Evolutionary conservation across 495 filamentous ascomycete species (phyloP).

Genomic region (Margaritispora aquatica): DNA sequence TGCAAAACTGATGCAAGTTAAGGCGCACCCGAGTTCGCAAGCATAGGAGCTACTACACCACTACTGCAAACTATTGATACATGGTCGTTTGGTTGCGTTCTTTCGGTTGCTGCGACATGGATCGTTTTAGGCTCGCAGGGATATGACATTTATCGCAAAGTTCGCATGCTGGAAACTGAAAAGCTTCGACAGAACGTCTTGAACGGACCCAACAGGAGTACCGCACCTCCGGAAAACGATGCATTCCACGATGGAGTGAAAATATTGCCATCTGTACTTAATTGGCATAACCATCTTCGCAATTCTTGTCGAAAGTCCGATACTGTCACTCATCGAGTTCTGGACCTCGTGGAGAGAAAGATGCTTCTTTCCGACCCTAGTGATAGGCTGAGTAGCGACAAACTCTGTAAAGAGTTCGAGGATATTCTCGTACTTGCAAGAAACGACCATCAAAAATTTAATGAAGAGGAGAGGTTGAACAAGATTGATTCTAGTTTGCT

Average conservation of each 20-base stretch:
- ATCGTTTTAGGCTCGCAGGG: slow-evolving; percentile 29
- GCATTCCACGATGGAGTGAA: slow-evolving; percentile 26
- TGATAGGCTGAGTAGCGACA: not conserved
- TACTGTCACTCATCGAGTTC: not conserved
- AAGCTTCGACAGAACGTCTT: not conserved
- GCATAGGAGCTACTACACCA: slow-evolving; percentile 10
- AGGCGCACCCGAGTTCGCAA: slow-evolving; percentile 10
- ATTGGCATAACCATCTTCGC: slow-evolving; percentile 26
- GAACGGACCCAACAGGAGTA: not conserved
- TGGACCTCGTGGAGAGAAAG: slow-evolving; percentile 2
- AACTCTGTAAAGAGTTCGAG: not conserved
- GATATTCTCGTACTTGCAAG: not conserved
- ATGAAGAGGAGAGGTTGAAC: not conserved
- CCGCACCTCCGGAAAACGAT: slow-evolving; percentile 7
- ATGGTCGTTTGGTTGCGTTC: slow-evolving; percentile 39
- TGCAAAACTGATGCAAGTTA: not conserved
- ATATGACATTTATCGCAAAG: slow-evolving; percentile 22
- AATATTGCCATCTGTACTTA: slow-evolving; percentile 18
- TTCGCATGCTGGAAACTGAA: slow-evolving; percentile 20
- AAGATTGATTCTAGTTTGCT: not conserved
- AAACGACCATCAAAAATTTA: not conserved
- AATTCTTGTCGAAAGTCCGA: not conserved
- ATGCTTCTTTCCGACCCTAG: not conserved
- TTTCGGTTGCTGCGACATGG: slow-evolving; percentile 38
- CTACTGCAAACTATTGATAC: slow-evolving; percentile 32